Evolutionary conservation across 2,329 filamentous ascomycete genomes (phyloP).

Genomic region (Ascochyta lentis): DNA sequence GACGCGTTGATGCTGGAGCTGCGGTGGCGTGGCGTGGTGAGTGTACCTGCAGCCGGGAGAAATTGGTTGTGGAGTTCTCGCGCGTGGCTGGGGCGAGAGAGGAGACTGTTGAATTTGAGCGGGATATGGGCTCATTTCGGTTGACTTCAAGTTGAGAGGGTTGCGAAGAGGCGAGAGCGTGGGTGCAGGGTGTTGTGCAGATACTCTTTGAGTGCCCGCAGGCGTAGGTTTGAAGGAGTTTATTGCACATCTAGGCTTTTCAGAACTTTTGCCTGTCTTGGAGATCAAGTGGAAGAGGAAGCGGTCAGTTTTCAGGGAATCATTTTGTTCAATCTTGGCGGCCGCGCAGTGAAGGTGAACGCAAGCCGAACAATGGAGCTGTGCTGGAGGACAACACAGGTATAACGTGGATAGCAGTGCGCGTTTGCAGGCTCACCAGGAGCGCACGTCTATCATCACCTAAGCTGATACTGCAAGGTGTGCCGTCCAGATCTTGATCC

Average conservation of each 20-base stretch:
- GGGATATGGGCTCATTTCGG: slow-evolving; percentile 2
- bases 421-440: not conserved
- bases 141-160: not conserved
- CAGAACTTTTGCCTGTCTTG: not conserved
- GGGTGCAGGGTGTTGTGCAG: slow-evolving; percentile 37
- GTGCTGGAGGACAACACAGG: not conserved
- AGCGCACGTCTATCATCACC: not conserved
- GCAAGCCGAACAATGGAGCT: not conserved
- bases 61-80: not conserved
- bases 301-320: too few relatives aligned
- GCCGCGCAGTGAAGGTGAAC: slow-evolving; percentile 1
- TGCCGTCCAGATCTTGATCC: not conserved
- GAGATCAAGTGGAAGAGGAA: not conserved
- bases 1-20: not conserved
- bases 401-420: not conserved
- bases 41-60: not conserved
- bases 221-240: slow-evolving; percentile 34
- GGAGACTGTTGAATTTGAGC: slow-evolving; percentile 18
- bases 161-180: slow-evolving; percentile 18
- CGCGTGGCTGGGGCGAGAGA: slow-evolving; percentile 2
- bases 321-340: too few relatives aligned
- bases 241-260: slow-evolving; percentile 31
- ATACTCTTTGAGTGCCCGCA: slow-evolving; percentile 35
- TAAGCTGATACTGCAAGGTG: not conserved
- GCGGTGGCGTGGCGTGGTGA: not conserved